phyloP scores from a whole-genome alignment of 306 rosid genomes.

The Vigna angularis region DNA sequence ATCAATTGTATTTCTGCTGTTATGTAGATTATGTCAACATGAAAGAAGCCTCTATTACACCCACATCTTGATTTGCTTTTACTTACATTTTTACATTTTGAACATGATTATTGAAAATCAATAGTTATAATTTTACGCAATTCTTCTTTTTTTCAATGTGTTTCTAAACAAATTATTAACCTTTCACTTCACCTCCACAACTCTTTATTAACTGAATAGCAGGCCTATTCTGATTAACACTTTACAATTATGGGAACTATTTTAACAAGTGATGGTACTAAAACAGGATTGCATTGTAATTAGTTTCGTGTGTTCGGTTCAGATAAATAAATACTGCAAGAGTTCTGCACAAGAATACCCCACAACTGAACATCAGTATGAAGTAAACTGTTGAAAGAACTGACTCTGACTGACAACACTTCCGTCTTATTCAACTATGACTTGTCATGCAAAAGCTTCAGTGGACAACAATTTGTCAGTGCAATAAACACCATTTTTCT shows the following conservation, averaged over 20 bases:
- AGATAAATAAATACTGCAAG: conserved; percentile 11
- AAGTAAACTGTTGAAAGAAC: conserved; percentile 5
- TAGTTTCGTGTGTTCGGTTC: not conserved
- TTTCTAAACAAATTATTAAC: too few relatives aligned
- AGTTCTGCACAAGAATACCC: conserved; percentile 2
- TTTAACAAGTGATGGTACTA: not conserved
- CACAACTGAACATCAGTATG: conserved; percentile 20
- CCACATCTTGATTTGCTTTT: too few relatives aligned
- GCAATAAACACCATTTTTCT: conserved; percentile 16
- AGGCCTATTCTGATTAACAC: not conserved
- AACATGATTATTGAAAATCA: too few relatives aligned
- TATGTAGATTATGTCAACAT: not conserved
- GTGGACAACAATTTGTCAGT: conserved; percentile 3
- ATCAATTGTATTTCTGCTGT: not conserved
- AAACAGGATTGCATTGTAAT: not conserved
- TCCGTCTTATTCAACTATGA: conserved; percentile 10
- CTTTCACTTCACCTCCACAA: too few relatives aligned
- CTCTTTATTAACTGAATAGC: not conserved
- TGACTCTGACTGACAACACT: conserved; percentile 4
- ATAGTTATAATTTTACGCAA: too few relatives aligned
- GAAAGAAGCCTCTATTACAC: not conserved
- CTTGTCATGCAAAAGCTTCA: conserved; percentile 33
- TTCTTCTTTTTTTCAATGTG: too few relatives aligned
- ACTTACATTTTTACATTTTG: too few relatives aligned
- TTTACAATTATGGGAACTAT: not conserved